phyloP scores from a whole-genome alignment of 805 yeast genomes.

The Lachancea meyersii region DNA sequence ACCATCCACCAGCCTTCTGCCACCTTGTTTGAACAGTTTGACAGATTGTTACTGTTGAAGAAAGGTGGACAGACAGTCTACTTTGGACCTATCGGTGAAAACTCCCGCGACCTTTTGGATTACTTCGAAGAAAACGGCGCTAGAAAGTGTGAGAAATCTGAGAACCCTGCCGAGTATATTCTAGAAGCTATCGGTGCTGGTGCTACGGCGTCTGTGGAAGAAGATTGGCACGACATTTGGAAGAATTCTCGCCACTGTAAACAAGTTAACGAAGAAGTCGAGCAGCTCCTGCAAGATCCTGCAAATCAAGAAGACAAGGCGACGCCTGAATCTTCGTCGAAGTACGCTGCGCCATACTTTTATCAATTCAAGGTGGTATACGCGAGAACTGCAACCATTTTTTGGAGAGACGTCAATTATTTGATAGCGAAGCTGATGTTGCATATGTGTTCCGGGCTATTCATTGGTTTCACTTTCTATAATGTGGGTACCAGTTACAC shows the following conservation, averaged over 20 bases:
- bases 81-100: constrained; percentile 30
- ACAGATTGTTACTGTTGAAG: constrained; percentile 41
- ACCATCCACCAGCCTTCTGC: constrained; percentile 56
- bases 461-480: constrained; percentile 68
- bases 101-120: constrained; percentile 44
- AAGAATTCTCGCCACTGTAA: constrained; percentile 35
- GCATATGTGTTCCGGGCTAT: constrained; percentile 46
- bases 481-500: constrained; percentile 45
- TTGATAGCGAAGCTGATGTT: constrained; percentile 52
- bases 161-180: constrained; percentile 42
- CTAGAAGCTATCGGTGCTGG: constrained; percentile 43
- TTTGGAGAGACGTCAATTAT: constrained; percentile 59
- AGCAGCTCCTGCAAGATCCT: constrained; percentile 11
- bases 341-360: constrained; percentile 36
- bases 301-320: not conserved
- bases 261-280: constrained; percentile 29
- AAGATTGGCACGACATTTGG: constrained; percentile 65
- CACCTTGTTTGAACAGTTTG: constrained; percentile 42
- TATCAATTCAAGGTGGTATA: constrained; percentile 40
- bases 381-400: constrained; percentile 36
- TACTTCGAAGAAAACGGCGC: constrained; percentile 68
- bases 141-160: constrained; percentile 43
- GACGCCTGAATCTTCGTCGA: constrained; percentile 4
- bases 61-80: constrained; percentile 46
- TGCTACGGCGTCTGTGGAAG: constrained; percentile 37